A percentile compares a stretch with the other conserved stretches of the same genome.
Conservation (phyloP, 164 flowering plant genomes). For the Vitis amurensis region DNA sequence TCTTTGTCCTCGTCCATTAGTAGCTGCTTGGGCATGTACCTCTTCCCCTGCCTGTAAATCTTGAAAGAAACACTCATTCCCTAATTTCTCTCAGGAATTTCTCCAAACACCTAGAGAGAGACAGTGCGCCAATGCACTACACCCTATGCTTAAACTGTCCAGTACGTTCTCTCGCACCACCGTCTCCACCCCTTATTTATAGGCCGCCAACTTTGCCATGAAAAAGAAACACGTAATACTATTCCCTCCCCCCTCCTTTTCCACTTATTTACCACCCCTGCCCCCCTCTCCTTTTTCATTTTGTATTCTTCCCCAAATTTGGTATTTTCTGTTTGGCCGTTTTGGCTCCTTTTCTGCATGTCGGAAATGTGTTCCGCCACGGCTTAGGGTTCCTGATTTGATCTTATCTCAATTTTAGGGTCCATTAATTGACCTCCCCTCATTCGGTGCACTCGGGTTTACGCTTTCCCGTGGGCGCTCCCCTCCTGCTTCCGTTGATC, state of each 20-base stretch:
- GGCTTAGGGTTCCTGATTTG: too few species aligned
- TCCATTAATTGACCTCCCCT: too few species aligned
- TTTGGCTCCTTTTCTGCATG: too few species aligned
- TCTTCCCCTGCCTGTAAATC: conserved; percentile 27
- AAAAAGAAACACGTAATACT: background rate
- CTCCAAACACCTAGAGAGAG: conserved; percentile 1
- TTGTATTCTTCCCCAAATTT: too few species aligned
- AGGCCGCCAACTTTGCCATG: conserved; percentile 9
- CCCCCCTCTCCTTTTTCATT: background rate
- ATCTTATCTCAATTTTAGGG: too few species aligned
- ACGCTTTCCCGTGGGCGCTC: too few species aligned
- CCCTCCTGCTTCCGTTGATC: too few species aligned
- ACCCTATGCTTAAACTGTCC: background rate
- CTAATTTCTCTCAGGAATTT: conserved; percentile 6
- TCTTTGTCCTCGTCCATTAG: conserved; percentile 13
- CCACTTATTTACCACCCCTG: background rate
- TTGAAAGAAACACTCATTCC: conserved; percentile 40
- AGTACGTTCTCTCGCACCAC: conserved; percentile 1
- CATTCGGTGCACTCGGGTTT: too few species aligned
- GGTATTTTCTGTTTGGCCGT: too few species aligned
- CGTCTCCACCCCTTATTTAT: background rate
- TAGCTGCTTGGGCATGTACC: conserved; percentile 24
- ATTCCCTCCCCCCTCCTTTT: background rate
- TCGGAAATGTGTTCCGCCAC: too few species aligned
- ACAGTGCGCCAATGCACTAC: background rate